Conservation (phyloP, 2,329 filamentous ascomycete species). For the Botrytis cinerea region DNA sequence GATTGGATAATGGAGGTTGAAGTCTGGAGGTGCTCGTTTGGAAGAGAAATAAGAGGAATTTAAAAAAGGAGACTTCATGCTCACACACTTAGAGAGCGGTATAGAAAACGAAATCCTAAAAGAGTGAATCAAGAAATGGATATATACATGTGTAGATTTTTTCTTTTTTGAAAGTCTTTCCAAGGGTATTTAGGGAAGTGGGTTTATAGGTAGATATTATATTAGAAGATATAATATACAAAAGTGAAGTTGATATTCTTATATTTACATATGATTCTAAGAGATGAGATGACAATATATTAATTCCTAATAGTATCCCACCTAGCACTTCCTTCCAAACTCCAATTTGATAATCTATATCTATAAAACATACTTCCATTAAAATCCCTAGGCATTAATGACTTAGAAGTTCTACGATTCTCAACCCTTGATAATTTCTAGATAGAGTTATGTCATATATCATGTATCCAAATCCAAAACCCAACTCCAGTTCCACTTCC, state of each 20-base stretch:
- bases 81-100: background rate
- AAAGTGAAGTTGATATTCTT: too few species aligned
- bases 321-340: background rate
- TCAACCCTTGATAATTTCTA: background rate
- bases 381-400: background rate
- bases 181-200: background rate
- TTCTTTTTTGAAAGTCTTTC: background rate
- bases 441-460: too few species aligned
- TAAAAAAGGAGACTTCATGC: background rate
- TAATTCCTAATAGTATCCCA: background rate
- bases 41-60: too few species aligned
- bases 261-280: background rate
- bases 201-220: background rate
- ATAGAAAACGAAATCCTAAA: background rate
- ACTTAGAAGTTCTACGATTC: too few species aligned
- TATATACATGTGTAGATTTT: too few species aligned
- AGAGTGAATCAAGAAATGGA: background rate
- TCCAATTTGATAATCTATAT: background rate
- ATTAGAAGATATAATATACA: too few species aligned
- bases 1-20: too few species aligned
- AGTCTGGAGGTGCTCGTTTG: too few species aligned
- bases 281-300: background rate
- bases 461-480: too few species aligned
- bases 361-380: fast-evolving
- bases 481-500: too few species aligned